Evolutionary conservation across 2,329 filamentous ascomycete species (phyloP), one percentile per base, ranked within the genome.

Genomic region (Periglandula ipomoeae): DNA sequence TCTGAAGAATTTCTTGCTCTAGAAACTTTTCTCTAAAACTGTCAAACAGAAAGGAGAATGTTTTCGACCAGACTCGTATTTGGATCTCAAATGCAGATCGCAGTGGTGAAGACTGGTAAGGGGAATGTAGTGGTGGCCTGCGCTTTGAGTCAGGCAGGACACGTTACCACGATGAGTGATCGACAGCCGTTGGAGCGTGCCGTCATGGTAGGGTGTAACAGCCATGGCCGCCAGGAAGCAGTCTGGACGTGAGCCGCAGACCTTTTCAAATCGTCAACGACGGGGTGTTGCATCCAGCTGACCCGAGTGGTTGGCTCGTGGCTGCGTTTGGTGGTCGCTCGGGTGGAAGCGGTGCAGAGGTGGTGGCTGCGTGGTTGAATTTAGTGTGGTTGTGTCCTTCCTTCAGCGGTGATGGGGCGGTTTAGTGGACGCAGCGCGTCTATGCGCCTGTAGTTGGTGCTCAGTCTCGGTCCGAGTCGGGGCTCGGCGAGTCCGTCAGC

Each of bases 391-490:
- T 15, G 30, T 32, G 30, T 32, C 6, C 10, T 32, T 32, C 6
- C 10, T 32, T 32, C 30, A 15, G 30, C 30, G 8, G 30, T 32
- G 10, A 11, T 8, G 8, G 30, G 11, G 30, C 30, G 10, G 37
- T 20, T 39, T 15, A 22, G 37, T 46, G 20, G 9, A 8, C 34
- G 27, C 23, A 32, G 32, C 42, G 50, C 38, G 26, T 38, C 22
- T 44, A 26, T 40, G 27, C 22, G n/a, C 13, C 15, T 39, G 46
- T 43, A 15, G 20, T 35, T 34, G 11, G 17, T 6, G 22, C 3
- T 50, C 50, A 53, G 19, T 49, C 48, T 45, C 52, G 52, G 46
- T 37, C 50, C 50, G 54, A 57, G 47, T 53, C 46, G 26, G 46
- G 47, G 20, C 17, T 49, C 38, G 54, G 49, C 34, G 48, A 47